phyloP scores from a whole-genome alignment of 163 green algal species.

The Coccomyxa subellipsoidea region DNA sequence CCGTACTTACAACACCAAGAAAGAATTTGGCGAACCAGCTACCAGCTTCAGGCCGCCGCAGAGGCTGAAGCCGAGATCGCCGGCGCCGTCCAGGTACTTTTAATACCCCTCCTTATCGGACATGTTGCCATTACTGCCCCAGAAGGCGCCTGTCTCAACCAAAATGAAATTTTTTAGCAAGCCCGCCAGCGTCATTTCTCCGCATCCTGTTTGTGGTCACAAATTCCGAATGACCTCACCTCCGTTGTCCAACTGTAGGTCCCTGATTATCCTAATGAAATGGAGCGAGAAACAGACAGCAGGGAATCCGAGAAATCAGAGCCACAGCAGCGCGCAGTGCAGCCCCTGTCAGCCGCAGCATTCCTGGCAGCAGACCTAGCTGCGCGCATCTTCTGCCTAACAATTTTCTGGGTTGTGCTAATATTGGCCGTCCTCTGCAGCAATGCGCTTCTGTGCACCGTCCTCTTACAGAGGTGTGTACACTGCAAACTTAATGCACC shows the following conservation, averaged over 20 bases:
- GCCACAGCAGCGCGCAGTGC: not conserved
- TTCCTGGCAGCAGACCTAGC: not conserved
- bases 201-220: too few species aligned
- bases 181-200: too few species aligned
- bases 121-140: too few species aligned
- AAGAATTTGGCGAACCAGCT: not conserved
- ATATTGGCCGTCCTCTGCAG: not conserved
- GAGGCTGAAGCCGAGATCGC: not conserved
- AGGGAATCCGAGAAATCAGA: not conserved
- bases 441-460: not conserved
- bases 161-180: too few species aligned
- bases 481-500: not conserved
- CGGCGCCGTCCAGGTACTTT: not conserved
- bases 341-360: not conserved
- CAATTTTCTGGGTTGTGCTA: not conserved
- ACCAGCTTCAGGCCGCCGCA: not conserved
- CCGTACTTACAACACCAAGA: not conserved
- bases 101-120: not conserved
- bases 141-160: too few species aligned
- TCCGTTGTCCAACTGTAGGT: too few species aligned
- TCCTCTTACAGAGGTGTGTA: not conserved
- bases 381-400: not conserved
- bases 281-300: not conserved
- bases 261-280: too few species aligned
- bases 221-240: too few species aligned